Evolutionary conservation across 2,329 filamentous ascomycete species (phyloP).

Genomic region (Didymella pinodella): DNA sequence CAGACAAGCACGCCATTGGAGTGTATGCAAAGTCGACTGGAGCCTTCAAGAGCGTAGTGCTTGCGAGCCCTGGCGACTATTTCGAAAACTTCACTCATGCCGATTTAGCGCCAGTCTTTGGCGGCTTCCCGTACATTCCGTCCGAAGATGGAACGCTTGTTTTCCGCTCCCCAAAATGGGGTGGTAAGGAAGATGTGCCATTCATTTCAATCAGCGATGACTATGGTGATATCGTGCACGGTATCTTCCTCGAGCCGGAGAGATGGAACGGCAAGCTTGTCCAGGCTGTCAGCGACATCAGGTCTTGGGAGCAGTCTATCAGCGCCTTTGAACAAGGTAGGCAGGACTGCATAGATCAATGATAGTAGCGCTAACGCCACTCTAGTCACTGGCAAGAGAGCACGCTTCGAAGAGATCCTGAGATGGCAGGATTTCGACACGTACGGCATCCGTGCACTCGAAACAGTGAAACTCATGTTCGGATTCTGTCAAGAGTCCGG

Average conservation of each 20-base stretch:
- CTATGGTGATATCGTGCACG: neutral
- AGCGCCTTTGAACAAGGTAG: neutral
- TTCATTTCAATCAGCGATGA: neutral
- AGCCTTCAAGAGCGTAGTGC: neutral
- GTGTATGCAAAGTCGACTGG: neutral
- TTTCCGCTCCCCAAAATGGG: neutral
- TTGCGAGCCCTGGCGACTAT: neutral
- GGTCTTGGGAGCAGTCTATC: neutral
- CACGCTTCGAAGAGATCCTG: slow-evolving; percentile 21
- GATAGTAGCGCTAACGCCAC: neutral
- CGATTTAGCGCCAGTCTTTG: neutral
- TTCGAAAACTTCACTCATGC: neutral
- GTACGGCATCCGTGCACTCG: slow-evolving; percentile 29
- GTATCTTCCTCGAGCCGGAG: neutral
- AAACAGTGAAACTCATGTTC: slow-evolving; percentile 33
- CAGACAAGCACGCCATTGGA: neutral
- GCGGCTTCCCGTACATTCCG: neutral
- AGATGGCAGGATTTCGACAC: slow-evolving; percentile 28
- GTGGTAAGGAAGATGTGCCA: neutral
- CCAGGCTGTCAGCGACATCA: neutral
- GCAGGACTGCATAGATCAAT: neutral
- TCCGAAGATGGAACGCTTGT: neutral
- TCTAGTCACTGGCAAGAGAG: neutral
- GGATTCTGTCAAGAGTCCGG: slow-evolving; percentile 31
- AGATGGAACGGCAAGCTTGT: neutral